phyloP scores from a whole-genome alignment of 345 rosid species.

The Syzygium aqueum region DNA sequence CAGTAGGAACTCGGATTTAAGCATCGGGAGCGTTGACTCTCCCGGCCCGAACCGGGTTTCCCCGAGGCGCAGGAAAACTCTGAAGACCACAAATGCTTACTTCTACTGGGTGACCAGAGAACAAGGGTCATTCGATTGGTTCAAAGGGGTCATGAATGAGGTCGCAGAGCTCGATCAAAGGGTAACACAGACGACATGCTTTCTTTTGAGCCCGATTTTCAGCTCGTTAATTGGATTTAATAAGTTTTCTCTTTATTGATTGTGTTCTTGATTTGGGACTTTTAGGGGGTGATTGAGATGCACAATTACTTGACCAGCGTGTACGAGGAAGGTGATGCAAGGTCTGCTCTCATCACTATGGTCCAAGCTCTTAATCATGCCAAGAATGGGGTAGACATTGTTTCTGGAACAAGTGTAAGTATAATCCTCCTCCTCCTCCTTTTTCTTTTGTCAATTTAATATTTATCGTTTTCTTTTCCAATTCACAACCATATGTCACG shows the following conservation, averaged over 20 bases:
- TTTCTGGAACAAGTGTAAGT: conserved; percentile 88
- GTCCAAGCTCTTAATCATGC: conserved; percentile 98
- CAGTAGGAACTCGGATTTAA: conserved; percentile 61
- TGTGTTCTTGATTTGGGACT: background rate
- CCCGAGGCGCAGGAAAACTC: conserved; percentile 43
- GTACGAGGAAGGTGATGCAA: conserved; percentile 99
- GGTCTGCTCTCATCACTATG: conserved; percentile 97
- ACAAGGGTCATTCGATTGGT: conserved; percentile 99
- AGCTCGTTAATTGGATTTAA: background rate
- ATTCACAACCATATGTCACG: background rate
- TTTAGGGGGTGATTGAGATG: conserved; percentile 95
- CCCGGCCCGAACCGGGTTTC: conserved; percentile 22
- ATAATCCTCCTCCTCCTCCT: background rate
- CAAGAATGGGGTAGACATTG: conserved; percentile 92
- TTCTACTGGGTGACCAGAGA: conserved; percentile 99
- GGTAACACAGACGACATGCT: conserved; percentile 24
- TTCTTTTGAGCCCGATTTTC: background rate
- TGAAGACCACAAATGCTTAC: conserved; percentile 86
- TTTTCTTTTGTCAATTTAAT: background rate
- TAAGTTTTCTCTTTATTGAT: background rate
- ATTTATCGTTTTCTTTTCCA: background rate
- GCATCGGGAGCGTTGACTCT: conserved; percentile 47
- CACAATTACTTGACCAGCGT: conserved; percentile 98
- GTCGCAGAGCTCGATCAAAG: conserved; percentile 90
- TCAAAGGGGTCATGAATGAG: conserved; percentile 98